Evolutionary conservation across 2,329 filamentous ascomycete species (phyloP).

Genomic region (Ophiostoma australiae): DNA sequence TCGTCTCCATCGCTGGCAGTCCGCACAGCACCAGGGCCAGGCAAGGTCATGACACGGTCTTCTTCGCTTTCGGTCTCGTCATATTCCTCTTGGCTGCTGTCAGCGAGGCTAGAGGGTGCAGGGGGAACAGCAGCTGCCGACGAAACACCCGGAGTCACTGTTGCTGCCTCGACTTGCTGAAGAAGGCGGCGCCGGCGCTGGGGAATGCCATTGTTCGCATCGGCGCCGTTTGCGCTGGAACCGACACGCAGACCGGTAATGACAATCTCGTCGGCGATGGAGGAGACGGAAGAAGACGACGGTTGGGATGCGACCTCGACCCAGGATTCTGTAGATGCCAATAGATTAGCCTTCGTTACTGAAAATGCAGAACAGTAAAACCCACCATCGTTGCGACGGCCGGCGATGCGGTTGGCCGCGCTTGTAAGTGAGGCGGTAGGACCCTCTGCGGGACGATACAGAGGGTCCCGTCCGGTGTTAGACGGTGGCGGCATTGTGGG

Average conservation of each 20-base stretch:
- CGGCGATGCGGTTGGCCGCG: slow-evolving; percentile 26
- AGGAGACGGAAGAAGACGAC: slow-evolving; percentile 88
- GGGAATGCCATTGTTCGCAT: slow-evolving; percentile 41
- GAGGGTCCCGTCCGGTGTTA: slow-evolving; percentile 20
- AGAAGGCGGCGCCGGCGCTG: slow-evolving; percentile 54
- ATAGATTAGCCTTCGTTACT: slow-evolving; percentile 16
- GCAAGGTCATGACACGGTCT: slow-evolving; percentile 54
- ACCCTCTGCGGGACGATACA: slow-evolving; percentile 19
- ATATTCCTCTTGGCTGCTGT: slow-evolving; percentile 88
- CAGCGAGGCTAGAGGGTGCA: slow-evolving; percentile 34
- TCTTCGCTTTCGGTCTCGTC: slow-evolving; percentile 91
- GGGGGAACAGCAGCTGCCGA: slow-evolving; percentile 18
- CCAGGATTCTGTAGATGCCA: slow-evolving; percentile 71
- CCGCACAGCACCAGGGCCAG: slow-evolving; percentile 31
- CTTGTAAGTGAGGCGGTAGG: slow-evolving; percentile 14
- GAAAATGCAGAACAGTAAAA: slow-evolving; percentile 13
- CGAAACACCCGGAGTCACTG: slow-evolving; percentile 37
- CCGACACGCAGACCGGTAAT: slow-evolving; percentile 80
- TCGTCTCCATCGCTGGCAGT: slow-evolving; percentile 33
- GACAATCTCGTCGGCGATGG: slow-evolving; percentile 79
- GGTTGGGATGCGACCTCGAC: slow-evolving; percentile 89
- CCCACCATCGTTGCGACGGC: slow-evolving; percentile 36
- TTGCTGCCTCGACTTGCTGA: slow-evolving; percentile 33
- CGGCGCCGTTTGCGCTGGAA: slow-evolving; percentile 42
- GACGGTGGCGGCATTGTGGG: slow-evolving; percentile 22